These are phyloP conservation scores for Aspergillus tanneri DNA, from an alignment of 2,329 filamentous ascomycete genomes.

Conservation along the genomic window DNA sequence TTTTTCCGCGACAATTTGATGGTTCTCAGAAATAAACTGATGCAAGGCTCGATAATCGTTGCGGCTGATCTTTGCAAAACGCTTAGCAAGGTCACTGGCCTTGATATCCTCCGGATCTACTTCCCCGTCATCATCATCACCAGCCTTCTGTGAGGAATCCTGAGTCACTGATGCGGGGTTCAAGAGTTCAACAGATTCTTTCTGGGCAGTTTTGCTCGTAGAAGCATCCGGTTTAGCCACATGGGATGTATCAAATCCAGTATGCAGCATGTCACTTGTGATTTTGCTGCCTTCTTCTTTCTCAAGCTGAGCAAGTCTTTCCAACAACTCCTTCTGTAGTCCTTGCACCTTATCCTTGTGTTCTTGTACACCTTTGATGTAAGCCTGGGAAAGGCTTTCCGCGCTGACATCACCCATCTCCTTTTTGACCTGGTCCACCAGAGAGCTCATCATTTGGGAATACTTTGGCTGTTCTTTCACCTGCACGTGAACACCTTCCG, in stretches of 20 bases:
- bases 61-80: conserved; percentile 75
- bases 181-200: conserved; percentile 64
- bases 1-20: conserved; percentile 73
- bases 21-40: conserved; percentile 75
- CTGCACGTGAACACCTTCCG: conserved; percentile 74
- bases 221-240: conserved; percentile 63
- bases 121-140: conserved; percentile 51
- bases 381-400: conserved; percentile 68
- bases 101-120: conserved; percentile 72
- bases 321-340: conserved; percentile 71
- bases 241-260: conserved; percentile 84
- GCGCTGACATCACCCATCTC: conserved; percentile 72
- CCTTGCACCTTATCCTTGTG: conserved; percentile 76
- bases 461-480: conserved; percentile 78
- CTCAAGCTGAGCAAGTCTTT: conserved; percentile 77
- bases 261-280: conserved; percentile 84
- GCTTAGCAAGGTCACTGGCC: conserved; percentile 72
- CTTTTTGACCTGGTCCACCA: conserved; percentile 90
- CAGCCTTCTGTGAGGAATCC: conserved; percentile 44
- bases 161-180: conserved; percentile 59
- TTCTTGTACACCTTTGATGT: conserved; percentile 72
- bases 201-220: conserved; percentile 46
- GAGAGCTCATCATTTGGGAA: conserved; percentile 96
- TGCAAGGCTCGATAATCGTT: conserved; percentile 72
- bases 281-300: conserved; percentile 85